phyloP scores from a whole-genome alignment of 495 filamentous ascomycete species.

The Aspergillus wentii region DNA sequence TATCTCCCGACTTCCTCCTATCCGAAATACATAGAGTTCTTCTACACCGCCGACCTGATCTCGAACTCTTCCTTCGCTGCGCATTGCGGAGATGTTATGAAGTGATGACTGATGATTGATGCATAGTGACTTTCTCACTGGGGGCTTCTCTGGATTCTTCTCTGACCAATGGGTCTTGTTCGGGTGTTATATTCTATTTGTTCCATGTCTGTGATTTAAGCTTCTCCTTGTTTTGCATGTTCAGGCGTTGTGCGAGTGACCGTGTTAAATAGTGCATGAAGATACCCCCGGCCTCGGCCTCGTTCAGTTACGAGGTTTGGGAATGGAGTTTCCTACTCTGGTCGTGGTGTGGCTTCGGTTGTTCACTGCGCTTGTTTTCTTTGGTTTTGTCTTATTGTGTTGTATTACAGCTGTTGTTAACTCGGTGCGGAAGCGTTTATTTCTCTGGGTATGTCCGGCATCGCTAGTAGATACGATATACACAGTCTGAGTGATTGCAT shows the following conservation, averaged over 20 bases:
- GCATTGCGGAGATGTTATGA: conserved; percentile 27
- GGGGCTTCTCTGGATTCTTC: conserved; percentile 16
- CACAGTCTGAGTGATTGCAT: too few relatives aligned
- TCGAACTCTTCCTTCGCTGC: neutral
- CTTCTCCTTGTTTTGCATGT: conserved; percentile 22
- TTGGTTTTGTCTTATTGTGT: neutral
- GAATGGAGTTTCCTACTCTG: conserved; percentile 23
- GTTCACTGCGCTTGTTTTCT: conserved; percentile 8
- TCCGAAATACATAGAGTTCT: too few relatives aligned
- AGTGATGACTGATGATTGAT: conserved; percentile 42
- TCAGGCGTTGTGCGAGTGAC: conserved; percentile 33
- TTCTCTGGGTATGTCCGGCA: too few relatives aligned
- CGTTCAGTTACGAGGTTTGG: conserved; percentile 30
- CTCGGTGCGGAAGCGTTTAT: too few relatives aligned
- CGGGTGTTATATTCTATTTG: conserved; percentile 16
- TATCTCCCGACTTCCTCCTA: conserved; percentile 1
- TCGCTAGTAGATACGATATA: too few relatives aligned
- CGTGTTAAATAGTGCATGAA: conserved; percentile 31
- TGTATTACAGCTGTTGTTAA: neutral
- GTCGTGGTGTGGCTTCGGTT: conserved; percentile 23
- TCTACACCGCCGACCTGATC: conserved; percentile 5
- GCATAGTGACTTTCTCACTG: conserved; percentile 21
- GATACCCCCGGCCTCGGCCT: conserved; percentile 40
- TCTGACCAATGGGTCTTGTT: conserved; percentile 14
- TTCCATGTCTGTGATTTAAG: conserved; percentile 10